Percentiles rank a stretch among this genome's conserved stretches.
These are phyloP conservation scores for Fraxinus nigra DNA, from an alignment of 305 asterid species.

Conservation along the genomic window DNA sequence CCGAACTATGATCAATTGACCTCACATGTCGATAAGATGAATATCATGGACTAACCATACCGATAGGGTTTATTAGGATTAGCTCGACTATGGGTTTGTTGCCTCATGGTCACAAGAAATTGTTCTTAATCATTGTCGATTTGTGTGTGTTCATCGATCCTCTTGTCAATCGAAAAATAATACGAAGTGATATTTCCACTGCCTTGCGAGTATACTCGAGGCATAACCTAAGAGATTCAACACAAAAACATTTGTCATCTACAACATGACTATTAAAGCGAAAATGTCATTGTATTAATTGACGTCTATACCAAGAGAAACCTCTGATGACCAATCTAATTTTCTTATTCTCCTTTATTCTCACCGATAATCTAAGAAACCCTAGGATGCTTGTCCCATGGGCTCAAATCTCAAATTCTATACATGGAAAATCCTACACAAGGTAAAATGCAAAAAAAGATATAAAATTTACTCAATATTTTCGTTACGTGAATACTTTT, in stretches of 20 bases:
- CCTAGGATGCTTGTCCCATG: background rate
- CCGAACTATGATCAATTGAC: background rate
- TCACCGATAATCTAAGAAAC: background rate
- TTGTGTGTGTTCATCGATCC: background rate
- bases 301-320: too few species aligned
- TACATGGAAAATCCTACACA: too few species aligned
- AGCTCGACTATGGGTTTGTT: background rate
- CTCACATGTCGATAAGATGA: background rate
- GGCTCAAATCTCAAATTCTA: background rate
- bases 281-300: background rate
- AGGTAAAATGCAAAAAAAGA: too few species aligned
- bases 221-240: background rate
- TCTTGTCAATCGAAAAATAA: too few species aligned
- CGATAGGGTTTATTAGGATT: background rate
- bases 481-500: too few species aligned
- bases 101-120: background rate
- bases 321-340: background rate
- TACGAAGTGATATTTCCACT: too few species aligned
- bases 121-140: background rate
- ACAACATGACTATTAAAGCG: too few species aligned
- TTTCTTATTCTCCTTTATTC: background rate
- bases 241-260: background rate
- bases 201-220: background rate
- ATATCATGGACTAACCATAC: background rate
- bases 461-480: too few species aligned